Evolutionary conservation across 257 asterid genomes (phyloP), one percentile per base, ranked within the genome.

Genomic region (Forsythia viridissima): DNA sequence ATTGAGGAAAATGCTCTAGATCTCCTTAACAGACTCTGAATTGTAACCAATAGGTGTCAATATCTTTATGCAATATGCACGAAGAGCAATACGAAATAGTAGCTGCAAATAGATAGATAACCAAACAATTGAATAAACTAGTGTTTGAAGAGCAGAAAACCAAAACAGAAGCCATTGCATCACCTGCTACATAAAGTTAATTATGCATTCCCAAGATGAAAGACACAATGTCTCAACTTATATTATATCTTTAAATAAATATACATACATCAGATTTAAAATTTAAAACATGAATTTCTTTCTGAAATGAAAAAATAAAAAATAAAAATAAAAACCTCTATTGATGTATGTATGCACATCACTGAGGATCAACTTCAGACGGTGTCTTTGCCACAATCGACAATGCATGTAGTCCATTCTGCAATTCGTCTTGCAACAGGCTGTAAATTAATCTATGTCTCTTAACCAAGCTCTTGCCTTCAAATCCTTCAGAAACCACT

Each of bases 401-500:
- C 86, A 93, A 80, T 0, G 97, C 97, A 20, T 91, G 97, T 20
- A 93, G 79, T 79, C 96, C 93, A 79, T 52, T 89, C 86, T 90
- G 91, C 87, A 90, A 74, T 87, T 93, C 98, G 80, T 91, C 94
- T 71, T 94, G 92, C 95, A 94, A 77, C 82, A 93, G 84, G 75
- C 80, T 82, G 79, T 92, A 91, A 78, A 92, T 82, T 89, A 91
- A 63, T 70, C 97, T 86, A 81, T 94, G 98, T 90, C 98, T 91
- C 87, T 94, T 92, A 76, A 94, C 95, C 90, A 94, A 82, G 85
- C 98, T 94, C 88, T 94, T 94, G 74, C 94, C 96, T 83, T 88
- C 96, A 78, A 94, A 94, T 80, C 89, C 92, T 42, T 85, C 79
- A 3, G 94, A 91, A 77, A 94, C 87, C 79, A 92, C 93, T 52